A percentile compares a stretch with the other conserved stretches of the same genome.
These are phyloP conservation scores for Mycena latifolia DNA, from an alignment of 768 basidiomycete genomes.

Conservation along the genomic window DNA sequence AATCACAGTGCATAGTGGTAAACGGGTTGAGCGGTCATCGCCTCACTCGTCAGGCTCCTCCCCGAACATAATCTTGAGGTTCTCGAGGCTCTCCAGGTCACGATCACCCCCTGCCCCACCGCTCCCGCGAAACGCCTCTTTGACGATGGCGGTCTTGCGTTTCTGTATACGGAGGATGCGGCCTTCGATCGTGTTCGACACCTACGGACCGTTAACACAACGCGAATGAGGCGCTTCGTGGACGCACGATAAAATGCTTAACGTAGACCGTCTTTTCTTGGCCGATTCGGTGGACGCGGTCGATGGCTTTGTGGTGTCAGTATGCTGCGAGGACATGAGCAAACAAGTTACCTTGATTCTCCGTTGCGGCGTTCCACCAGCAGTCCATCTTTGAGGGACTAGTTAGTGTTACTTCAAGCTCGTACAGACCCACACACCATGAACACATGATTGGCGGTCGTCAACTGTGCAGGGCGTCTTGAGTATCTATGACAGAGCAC, in stretches of 20 bases:
- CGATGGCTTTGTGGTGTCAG: slow-evolving; percentile 68
- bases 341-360: slow-evolving; percentile 74
- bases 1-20: no score
- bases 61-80: slow-evolving; percentile 85
- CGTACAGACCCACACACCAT: slow-evolving; percentile 65
- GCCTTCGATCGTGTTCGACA: slow-evolving; percentile 82
- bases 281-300: slow-evolving; percentile 88
- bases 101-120: slow-evolving; percentile 51
- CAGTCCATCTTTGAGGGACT: slow-evolving; percentile 79
- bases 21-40: no score
- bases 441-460: slow-evolving; percentile 87
- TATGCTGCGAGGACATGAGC: not conserved
- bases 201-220: slow-evolving; percentile 49
- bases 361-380: slow-evolving; percentile 91
- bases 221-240: not conserved
- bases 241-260: slow-evolving; percentile 83
- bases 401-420: slow-evolving; percentile 17
- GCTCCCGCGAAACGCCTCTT: slow-evolving; percentile 82
- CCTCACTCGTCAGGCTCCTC: slow-evolving; percentile 45
- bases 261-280: slow-evolving; percentile 88
- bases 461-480: slow-evolving; percentile 60
- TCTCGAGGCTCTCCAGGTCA: slow-evolving; percentile 82
- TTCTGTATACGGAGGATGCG: slow-evolving; percentile 87
- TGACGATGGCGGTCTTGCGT: slow-evolving; percentile 88
- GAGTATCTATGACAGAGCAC: not conserved